A percentile compares a stretch with the other conserved stretches of the same genome.
phyloP scores from a whole-genome alignment of 1,284 basidiomycete species.

The Marasmius sp. region DNA sequence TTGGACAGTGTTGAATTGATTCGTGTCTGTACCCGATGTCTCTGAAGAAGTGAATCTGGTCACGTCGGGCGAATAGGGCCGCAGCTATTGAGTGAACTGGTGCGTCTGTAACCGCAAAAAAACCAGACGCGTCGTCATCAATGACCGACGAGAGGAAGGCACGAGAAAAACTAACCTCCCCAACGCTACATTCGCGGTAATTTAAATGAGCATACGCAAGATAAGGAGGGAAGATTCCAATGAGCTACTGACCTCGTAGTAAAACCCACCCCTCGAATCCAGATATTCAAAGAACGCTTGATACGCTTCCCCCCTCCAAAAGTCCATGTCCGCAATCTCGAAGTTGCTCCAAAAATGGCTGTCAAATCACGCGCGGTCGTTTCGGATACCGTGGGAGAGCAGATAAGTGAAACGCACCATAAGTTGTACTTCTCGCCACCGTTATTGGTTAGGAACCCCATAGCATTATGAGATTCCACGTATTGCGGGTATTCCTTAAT shows the following conservation, averaged over 20 bases:
- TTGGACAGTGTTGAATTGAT: slow-evolving; percentile 53
- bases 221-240: background rate
- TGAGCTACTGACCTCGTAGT: slow-evolving; percentile 66
- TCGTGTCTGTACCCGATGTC: slow-evolving; percentile 55
- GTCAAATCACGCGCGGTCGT: background rate
- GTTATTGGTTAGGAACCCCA: background rate
- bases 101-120: slow-evolving; percentile 36
- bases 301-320: slow-evolving; percentile 81
- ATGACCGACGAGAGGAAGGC: background rate
- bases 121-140: background rate
- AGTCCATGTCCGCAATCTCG: slow-evolving; percentile 82
- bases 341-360: slow-evolving; percentile 72
- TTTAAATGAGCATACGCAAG: background rate
- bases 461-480: slow-evolving; percentile 1
- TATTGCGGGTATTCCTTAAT: background rate
- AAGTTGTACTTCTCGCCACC: background rate
- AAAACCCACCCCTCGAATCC: slow-evolving; percentile 80
- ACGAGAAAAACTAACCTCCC: slow-evolving; percentile 55
- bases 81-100: slow-evolving; percentile 84
- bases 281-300: slow-evolving; percentile 76
- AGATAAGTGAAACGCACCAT: background rate
- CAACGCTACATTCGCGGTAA: slow-evolving; percentile 48
- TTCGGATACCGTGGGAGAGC: too few species aligned
- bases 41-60: slow-evolving; percentile 77
- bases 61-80: slow-evolving; percentile 66